phyloP scores from a whole-genome alignment of 2,329 filamentous ascomycete species.

The Alternaria novae-zelandiae region DNA sequence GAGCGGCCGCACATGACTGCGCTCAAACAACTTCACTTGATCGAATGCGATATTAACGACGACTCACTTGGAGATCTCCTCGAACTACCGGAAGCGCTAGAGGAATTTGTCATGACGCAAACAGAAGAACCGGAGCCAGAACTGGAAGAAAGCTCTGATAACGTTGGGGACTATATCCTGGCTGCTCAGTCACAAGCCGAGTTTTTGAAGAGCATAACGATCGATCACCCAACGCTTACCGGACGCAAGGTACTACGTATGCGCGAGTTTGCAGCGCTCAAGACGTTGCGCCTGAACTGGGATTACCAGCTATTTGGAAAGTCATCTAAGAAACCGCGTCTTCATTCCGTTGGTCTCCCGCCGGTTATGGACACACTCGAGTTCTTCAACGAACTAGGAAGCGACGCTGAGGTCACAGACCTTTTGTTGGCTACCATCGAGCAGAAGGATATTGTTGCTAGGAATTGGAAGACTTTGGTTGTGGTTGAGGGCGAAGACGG shows the following conservation, averaged over 20 bases:
- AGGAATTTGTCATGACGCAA: slow-evolving; percentile 44
- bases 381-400: slow-evolving; percentile 42
- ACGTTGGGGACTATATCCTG: slow-evolving; percentile 39
- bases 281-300: slow-evolving; percentile 37
- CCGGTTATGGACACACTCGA: slow-evolving; percentile 36
- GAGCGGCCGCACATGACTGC: slow-evolving; percentile 40
- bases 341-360: slow-evolving; percentile 40
- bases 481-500: slow-evolving; percentile 34
- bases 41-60: slow-evolving; percentile 45
- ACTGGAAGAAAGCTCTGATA: slow-evolving; percentile 42
- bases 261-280: slow-evolving; percentile 35
- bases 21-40: slow-evolving; percentile 33
- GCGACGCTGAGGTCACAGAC: slow-evolving; percentile 39
- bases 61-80: slow-evolving; percentile 39
- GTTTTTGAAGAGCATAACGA: slow-evolving; percentile 37
- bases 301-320: slow-evolving; percentile 44
- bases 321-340: slow-evolving; percentile 38
- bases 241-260: slow-evolving; percentile 39
- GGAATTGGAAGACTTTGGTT: slow-evolving; percentile 31
- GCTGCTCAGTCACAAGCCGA: slow-evolving; percentile 37
- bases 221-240: slow-evolving; percentile 36
- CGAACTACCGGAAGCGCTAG: slow-evolving; percentile 38
- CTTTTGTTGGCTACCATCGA: slow-evolving; percentile 35
- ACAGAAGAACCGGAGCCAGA: slow-evolving; percentile 38
- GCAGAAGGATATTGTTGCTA: slow-evolving; percentile 34